Conservation (phyloP, 2,329 filamentous ascomycete genomes). For the Magnaporthiopsis rhizophila region DNA sequence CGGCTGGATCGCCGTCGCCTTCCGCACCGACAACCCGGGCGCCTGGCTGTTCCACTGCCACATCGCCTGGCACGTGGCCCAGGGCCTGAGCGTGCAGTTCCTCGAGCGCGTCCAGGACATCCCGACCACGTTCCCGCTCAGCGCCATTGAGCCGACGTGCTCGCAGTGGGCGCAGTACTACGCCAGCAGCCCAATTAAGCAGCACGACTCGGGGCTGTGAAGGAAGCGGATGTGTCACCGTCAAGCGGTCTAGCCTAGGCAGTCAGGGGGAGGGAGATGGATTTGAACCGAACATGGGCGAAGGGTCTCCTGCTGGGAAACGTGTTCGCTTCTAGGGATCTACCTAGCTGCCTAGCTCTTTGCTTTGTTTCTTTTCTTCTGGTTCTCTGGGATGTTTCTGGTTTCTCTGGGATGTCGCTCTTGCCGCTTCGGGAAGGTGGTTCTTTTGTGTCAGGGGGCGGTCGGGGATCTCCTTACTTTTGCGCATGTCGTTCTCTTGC, state of each 20-base stretch:
- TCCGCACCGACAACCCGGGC: constrained; percentile 40
- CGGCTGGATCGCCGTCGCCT: constrained; percentile 38
- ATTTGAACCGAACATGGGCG: too few species aligned
- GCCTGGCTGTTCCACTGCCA: constrained; percentile 38
- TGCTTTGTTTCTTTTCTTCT: not conserved
- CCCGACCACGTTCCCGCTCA: constrained; percentile 1
- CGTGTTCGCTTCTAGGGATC: too few species aligned
- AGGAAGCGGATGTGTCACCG: too few species aligned
- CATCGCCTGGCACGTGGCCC: constrained; percentile 38
- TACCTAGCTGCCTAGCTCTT: not conserved
- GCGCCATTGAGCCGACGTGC: constrained; percentile 11
- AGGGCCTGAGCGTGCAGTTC: constrained; percentile 42
- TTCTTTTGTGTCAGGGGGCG: not conserved
- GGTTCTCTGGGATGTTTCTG: not conserved
- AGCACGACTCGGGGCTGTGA: constrained; percentile 13
- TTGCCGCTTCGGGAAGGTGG: not conserved
- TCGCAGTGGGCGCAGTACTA: constrained; percentile 14
- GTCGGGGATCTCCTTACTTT: not conserved
- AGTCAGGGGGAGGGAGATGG: too few species aligned
- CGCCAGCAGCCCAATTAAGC: constrained; percentile 4
- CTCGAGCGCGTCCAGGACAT: constrained; percentile 23
- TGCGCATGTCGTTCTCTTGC: too few species aligned
- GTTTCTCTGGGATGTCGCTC: not conserved
- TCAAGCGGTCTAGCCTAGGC: too few species aligned
- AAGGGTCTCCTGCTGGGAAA: too few species aligned